These are phyloP conservation scores for Psilocybe cubensis DNA, from an alignment of 768 basidiomycete genomes.

Conservation along the genomic window DNA sequence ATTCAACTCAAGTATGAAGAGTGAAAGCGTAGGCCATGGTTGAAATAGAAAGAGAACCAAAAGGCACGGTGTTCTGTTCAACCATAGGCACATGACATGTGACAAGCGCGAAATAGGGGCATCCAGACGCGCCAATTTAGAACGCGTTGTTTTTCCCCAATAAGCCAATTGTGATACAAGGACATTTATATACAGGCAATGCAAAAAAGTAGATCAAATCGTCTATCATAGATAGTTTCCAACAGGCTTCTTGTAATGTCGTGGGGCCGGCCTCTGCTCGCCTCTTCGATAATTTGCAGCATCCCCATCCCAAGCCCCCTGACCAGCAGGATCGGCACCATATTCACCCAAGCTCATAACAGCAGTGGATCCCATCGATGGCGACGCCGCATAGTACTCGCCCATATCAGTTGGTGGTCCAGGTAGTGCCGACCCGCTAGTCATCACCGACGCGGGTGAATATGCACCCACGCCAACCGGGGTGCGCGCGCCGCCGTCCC, in stretches of 20 bases:
- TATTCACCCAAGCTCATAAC: neutral
- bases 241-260: neutral
- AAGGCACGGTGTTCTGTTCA: too few species aligned
- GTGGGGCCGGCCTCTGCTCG: neutral
- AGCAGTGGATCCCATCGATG: neutral
- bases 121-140: too few species aligned
- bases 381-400: neutral
- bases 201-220: neutral
- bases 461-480: neutral
- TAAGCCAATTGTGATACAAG: too few species aligned
- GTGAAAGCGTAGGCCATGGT: too few species aligned
- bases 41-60: too few species aligned
- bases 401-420: neutral
- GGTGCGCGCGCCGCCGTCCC: constrained; percentile 7
- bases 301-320: neutral
- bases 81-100: too few species aligned
- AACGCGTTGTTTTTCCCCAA: too few species aligned
- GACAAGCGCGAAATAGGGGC: too few species aligned
- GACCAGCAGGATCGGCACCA: neutral
- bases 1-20: too few species aligned
- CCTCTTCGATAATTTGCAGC: neutral
- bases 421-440: neutral
- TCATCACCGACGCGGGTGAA: neutral
- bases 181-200: too few species aligned
- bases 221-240: neutral